These are phyloP conservation scores for Pleurotus salmoneostramineus DNA, from an alignment of 768 basidiomycete species.

Conservation along the genomic window DNA sequence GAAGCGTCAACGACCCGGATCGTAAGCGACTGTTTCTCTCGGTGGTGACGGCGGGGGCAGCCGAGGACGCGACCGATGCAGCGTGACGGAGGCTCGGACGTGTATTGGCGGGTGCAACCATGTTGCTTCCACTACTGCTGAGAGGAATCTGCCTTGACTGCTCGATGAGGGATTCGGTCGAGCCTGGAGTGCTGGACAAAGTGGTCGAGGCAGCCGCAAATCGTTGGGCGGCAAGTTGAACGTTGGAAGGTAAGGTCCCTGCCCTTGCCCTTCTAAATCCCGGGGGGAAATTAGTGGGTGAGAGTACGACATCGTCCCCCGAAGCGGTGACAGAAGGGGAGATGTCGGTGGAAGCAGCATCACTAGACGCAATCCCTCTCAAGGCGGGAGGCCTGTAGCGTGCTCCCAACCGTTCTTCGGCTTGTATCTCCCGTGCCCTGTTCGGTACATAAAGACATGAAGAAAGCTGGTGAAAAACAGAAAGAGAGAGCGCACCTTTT, in stretches of 20 bases:
- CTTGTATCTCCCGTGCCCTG: conserved; percentile 84
- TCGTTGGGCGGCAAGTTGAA: conserved; percentile 81
- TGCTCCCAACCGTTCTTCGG: conserved; percentile 61
- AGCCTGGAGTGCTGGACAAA: conserved; percentile 40
- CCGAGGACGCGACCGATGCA: conserved; percentile 59
- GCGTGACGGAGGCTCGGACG: conserved; percentile 75
- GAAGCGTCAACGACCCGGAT: conserved; percentile 89
- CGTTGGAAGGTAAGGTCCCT: conserved; percentile 95
- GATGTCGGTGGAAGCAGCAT: conserved; percentile 70
- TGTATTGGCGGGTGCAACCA: conserved; percentile 32
- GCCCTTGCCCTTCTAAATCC: conserved; percentile 95
- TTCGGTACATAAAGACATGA: conserved; percentile 8
- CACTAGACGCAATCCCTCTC: conserved; percentile 63
- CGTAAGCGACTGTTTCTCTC: conserved; percentile 82
- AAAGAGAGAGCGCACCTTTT: conserved; percentile 57
- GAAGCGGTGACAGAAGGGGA: conserved; percentile 54
- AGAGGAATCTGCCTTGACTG: conserved; percentile 47
- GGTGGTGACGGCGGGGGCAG: conserved; percentile 43
- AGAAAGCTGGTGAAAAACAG: conserved; percentile 13
- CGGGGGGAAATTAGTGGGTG: conserved; percentile 75
- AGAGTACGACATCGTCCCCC: conserved; percentile 53
- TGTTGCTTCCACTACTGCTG: conserved; percentile 38
- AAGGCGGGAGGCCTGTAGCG: conserved; percentile 83
- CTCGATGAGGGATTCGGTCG: conserved; percentile 40
- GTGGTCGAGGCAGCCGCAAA: conserved; percentile 68